Percentiles rank a stretch among this genome's conserved stretches.
These are phyloP conservation scores for Vaccinium vitisidaea DNA, from an alignment of 148 eudicot genomes.

Conservation along the genomic window DNA sequence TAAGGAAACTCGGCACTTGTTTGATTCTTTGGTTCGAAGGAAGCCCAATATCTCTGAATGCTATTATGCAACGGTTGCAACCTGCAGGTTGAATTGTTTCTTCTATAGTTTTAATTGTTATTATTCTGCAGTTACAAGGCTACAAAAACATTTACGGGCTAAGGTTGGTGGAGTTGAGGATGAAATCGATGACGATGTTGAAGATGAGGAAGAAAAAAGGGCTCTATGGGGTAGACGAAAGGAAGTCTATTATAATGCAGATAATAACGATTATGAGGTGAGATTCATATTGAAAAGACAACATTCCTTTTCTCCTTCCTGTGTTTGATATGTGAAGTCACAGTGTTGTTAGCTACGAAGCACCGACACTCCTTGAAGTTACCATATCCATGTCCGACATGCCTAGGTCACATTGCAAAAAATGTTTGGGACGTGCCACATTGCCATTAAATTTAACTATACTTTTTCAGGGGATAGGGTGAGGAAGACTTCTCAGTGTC, in stretches of 20 bases:
- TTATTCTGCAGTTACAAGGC: slow-evolving; percentile 51
- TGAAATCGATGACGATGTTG: slow-evolving; percentile 63
- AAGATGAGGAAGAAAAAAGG: slow-evolving; percentile 51
- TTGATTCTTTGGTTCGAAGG: slow-evolving; percentile 3
- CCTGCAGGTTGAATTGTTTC: neutral
- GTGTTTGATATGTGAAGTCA: neutral
- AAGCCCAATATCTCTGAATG: neutral
- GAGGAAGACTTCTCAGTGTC: slow-evolving; percentile 85
- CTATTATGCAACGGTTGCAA: neutral
- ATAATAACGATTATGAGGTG: slow-evolving; percentile 62
- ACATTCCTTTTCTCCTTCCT: neutral
- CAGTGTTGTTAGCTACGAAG: neutral
- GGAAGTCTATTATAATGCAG: slow-evolving; percentile 36
- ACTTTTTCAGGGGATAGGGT: slow-evolving; percentile 41
- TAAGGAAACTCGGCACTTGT: slow-evolving; percentile 32
- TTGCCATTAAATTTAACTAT: too few species aligned
- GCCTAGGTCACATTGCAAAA: too few species aligned
- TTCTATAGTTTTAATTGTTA: neutral
- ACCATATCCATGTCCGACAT: too few species aligned
- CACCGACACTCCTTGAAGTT: too few species aligned
- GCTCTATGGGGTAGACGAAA: slow-evolving; percentile 52
- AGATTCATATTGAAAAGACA: slow-evolving; percentile 7
- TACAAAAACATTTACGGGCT: slow-evolving; percentile 47
- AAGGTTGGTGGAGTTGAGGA: slow-evolving; percentile 72
- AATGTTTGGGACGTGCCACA: too few species aligned